Conservation (phyloP, 2,329 filamentous ascomycete species). For the Ceratocystis cubensis region DNA sequence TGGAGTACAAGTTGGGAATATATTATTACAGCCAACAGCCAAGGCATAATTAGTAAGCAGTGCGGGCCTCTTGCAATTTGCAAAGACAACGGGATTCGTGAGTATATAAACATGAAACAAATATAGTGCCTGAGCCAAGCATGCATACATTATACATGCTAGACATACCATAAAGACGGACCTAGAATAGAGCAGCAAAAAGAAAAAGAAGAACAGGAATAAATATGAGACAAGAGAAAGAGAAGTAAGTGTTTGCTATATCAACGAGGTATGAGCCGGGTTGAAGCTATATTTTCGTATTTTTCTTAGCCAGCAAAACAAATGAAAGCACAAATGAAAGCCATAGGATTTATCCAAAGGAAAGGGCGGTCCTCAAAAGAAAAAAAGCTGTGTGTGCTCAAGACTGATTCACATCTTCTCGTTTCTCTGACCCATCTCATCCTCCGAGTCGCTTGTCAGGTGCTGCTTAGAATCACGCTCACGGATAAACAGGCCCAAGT, state of each 20-base stretch:
- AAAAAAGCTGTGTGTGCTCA: too few species aligned
- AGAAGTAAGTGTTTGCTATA: neutral
- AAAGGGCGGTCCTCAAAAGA: too few species aligned
- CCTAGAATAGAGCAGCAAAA: neutral
- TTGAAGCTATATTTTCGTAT: neutral
- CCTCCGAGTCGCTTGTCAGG: slow-evolving; percentile 12
- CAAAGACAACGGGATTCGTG: neutral
- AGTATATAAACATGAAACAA: neutral
- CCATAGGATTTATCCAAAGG: neutral
- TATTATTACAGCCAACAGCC: neutral
- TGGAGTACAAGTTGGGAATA: neutral
- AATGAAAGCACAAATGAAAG: neutral
- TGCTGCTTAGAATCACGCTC: slow-evolving; percentile 6
- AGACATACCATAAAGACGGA: neutral
- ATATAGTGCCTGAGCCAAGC: neutral
- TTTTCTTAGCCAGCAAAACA: neutral
- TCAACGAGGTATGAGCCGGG: neutral
- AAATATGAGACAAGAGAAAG: neutral
- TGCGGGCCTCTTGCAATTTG: neutral
- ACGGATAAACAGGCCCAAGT: slow-evolving; percentile 17
- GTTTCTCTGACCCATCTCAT: slow-evolving; percentile 1
- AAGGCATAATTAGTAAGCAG: slow-evolving; percentile 6
- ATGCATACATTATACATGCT: neutral
- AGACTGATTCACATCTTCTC: slow-evolving; percentile 13
- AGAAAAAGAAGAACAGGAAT: neutral